Conservation (phyloP, 179 eudicot species). For the Spergularia azorica region DNA sequence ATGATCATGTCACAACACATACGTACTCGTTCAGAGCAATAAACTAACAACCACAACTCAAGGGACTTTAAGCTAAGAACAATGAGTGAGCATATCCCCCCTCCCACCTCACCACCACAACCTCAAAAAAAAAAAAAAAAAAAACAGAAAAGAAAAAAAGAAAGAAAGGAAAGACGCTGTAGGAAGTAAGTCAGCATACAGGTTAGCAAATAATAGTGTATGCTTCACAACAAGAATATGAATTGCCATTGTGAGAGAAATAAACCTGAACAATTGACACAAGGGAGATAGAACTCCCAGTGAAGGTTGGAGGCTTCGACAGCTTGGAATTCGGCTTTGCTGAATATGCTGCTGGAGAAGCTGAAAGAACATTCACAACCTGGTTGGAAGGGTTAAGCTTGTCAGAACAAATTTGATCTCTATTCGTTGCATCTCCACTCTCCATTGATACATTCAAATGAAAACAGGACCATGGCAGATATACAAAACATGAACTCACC, state of each 20-base stretch:
- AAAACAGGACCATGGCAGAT: not conserved
- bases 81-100: no score
- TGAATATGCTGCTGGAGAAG: slow-evolving; percentile 86
- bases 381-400: slow-evolving; percentile 23
- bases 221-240: not conserved
- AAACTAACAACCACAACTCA: no score
- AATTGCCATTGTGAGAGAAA: not conserved
- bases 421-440: not conserved
- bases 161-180: no score
- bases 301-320: slow-evolving; percentile 63
- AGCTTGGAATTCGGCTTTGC: slow-evolving; percentile 72
- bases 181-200: not conserved
- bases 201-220: not conserved
- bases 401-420: not conserved
- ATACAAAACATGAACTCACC: slow-evolving; percentile 40
- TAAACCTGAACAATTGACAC: slow-evolving; percentile 88
- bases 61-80: no score
- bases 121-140: no score
- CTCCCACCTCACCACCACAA: no score
- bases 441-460: not conserved
- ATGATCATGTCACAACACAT: no score
- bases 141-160: no score
- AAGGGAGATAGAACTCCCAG: slow-evolving; percentile 73
- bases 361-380: slow-evolving; percentile 79
- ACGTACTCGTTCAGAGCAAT: no score